phyloP scores from a whole-genome alignment of 225 moss, liverwort and hornwort genomes.

The Physcomitrellopsis africana region DNA sequence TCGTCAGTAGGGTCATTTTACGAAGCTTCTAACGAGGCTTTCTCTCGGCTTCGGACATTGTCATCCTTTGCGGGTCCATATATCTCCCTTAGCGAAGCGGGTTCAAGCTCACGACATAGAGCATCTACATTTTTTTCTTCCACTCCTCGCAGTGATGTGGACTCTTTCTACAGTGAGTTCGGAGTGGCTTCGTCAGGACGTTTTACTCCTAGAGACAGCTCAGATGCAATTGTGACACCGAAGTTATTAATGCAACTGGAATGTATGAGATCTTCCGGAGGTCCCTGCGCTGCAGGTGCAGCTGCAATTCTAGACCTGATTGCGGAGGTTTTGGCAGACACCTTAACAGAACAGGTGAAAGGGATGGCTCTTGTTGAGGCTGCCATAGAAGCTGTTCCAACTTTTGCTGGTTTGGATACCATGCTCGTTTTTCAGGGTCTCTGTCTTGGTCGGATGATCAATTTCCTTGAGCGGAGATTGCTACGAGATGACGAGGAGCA shows the following conservation, averaged over 20 bases:
- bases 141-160: slow-evolving; percentile 67
- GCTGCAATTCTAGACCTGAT: slow-evolving; percentile 90
- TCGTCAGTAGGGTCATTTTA: slow-evolving; percentile 63
- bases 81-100: slow-evolving; percentile 53
- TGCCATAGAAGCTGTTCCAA: slow-evolving; percentile 89
- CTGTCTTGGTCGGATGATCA: slow-evolving; percentile 89
- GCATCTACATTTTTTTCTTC: slow-evolving; percentile 60
- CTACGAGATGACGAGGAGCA: slow-evolving; percentile 87
- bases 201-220: slow-evolving; percentile 60
- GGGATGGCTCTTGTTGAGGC: slow-evolving; percentile 78
- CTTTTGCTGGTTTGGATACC: slow-evolving; percentile 75
- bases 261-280: slow-evolving; percentile 71
- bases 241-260: slow-evolving; percentile 78
- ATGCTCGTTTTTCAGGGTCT: slow-evolving; percentile 91
- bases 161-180: slow-evolving; percentile 59
- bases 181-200: slow-evolving; percentile 59
- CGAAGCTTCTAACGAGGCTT: slow-evolving; percentile 63
- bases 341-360: slow-evolving; percentile 77
- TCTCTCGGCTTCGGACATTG: slow-evolving; percentile 54
- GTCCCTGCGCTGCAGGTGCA: slow-evolving; percentile 76
- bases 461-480: slow-evolving; percentile 82
- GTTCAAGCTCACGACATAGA: slow-evolving; percentile 56
- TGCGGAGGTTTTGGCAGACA: slow-evolving; percentile 91
- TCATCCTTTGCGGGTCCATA: slow-evolving; percentile 57
- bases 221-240: slow-evolving; percentile 66